A percentile compares a stretch with the other conserved stretches of the same genome.
Conservation (phyloP, 108 stramenopile species). For the Cylindrotheca fusiformis region DNA sequence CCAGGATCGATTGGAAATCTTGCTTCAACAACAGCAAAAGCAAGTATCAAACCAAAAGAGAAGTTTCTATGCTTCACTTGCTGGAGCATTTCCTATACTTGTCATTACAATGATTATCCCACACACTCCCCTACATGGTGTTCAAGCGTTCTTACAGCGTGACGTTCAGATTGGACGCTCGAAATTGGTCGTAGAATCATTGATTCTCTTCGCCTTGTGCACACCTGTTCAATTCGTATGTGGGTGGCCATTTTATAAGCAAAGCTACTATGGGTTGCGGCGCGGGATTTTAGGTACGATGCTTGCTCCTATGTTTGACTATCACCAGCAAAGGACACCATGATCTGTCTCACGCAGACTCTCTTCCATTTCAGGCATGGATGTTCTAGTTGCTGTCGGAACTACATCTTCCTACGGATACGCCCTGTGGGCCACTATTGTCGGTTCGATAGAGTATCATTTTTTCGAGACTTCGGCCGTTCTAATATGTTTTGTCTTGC, state of each 20-base stretch:
- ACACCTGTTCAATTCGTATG: slow-evolving; percentile 92
- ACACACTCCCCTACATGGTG: slow-evolving; percentile 13
- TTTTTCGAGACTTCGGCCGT: slow-evolving; percentile 95
- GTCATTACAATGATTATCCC: slow-evolving; percentile 50
- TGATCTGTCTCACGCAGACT: no score
- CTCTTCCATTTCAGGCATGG: no score
- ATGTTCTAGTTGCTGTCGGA: slow-evolving; percentile 91
- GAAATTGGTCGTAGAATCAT: slow-evolving; percentile 27
- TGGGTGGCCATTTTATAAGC: slow-evolving; percentile 82
- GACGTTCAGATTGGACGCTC: slow-evolving; percentile 12
- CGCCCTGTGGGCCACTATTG: slow-evolving; percentile 33
- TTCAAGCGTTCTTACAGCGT: slow-evolving; percentile 19
- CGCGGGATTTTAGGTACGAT: slow-evolving; percentile 64
- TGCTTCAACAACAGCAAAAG: slow-evolving; percentile 34
- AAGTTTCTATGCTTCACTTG: slow-evolving; percentile 36
- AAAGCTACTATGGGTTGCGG: slow-evolving; percentile 60
- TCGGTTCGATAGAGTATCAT: slow-evolving; percentile 27
- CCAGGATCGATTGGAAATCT: slow-evolving; percentile 35
- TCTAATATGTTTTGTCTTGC: slow-evolving; percentile 93
- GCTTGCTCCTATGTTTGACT: no score
- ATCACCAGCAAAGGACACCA: no score
- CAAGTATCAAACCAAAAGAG: slow-evolving; percentile 28
- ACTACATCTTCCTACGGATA: slow-evolving; percentile 91
- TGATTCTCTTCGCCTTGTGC: slow-evolving; percentile 50
- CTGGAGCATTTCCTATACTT: slow-evolving; percentile 45